A percentile compares a stretch with the other conserved stretches of the same genome.
Conservation (phyloP, 768 basidiomycete genomes). For the Russula sp. region DNA sequence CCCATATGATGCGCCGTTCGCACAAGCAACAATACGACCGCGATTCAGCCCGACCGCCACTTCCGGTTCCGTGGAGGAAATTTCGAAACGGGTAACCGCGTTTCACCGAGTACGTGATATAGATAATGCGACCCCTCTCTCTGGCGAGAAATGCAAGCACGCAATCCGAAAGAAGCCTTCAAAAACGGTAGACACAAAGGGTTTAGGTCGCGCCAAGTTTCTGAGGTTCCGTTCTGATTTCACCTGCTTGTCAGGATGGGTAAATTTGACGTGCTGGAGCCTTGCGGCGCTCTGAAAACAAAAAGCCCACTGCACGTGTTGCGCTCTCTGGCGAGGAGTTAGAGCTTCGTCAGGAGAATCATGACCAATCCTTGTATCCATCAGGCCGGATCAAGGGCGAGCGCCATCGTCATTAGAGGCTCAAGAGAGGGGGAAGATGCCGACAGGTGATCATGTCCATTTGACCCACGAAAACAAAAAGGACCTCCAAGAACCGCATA, state of each 20-base stretch:
- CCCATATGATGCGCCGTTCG: slow-evolving; percentile 3
- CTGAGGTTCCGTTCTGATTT: slow-evolving; percentile 14
- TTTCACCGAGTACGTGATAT: slow-evolving; percentile 19
- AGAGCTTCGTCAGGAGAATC: slow-evolving; percentile 10
- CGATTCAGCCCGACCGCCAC: slow-evolving; percentile 8
- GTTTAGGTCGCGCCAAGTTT: slow-evolving; percentile 14
- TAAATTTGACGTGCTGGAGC: slow-evolving; percentile 21
- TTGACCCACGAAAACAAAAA: slow-evolving; percentile 19
- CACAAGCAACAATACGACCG: slow-evolving; percentile 8
- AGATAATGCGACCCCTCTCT: slow-evolving; percentile 10
- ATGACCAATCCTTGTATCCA: slow-evolving; percentile 15
- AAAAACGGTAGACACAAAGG: slow-evolving; percentile 19
- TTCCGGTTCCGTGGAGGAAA: slow-evolving; percentile 1
- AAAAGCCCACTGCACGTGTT: slow-evolving; percentile 14
- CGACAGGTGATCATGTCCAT: slow-evolving; percentile 17
- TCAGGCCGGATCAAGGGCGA: slow-evolving; percentile 15
- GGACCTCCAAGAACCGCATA: slow-evolving; percentile 15
- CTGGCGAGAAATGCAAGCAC: slow-evolving; percentile 8
- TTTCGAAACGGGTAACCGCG: slow-evolving; percentile 8
- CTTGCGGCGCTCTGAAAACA: slow-evolving; percentile 17
- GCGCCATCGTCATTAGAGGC: slow-evolving; percentile 11
- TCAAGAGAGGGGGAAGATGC: slow-evolving; percentile 12
- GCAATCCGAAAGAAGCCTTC: slow-evolving; percentile 5
- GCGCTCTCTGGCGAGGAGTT: slow-evolving; percentile 4
- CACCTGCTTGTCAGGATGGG: slow-evolving; percentile 12